phyloP scores from a whole-genome alignment of 805 yeast genomes.

The Cyberlindnera veronae region DNA sequence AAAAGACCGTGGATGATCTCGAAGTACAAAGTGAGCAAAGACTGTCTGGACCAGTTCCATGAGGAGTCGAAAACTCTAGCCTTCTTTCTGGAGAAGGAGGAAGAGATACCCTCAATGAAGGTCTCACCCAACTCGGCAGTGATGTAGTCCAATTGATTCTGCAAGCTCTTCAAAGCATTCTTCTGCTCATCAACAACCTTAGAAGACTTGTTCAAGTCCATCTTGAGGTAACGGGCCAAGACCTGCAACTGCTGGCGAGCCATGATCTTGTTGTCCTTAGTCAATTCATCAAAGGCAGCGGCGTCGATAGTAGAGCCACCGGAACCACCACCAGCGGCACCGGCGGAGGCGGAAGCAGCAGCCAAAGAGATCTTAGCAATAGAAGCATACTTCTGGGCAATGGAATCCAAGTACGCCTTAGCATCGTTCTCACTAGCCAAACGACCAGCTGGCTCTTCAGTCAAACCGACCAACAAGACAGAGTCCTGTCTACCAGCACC shows the following conservation, averaged over 20 bases:
- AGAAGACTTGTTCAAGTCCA: constrained; percentile 89
- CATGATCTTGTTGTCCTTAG: constrained; percentile 45
- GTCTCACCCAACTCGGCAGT: constrained; percentile 80
- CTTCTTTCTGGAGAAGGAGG: constrained; percentile 86
- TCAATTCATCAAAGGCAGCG: constrained; percentile 81
- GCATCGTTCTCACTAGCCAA: constrained; percentile 86
- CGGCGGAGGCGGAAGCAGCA: constrained; percentile 50
- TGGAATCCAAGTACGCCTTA: constrained; percentile 77
- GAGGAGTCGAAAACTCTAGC: constrained; percentile 96
- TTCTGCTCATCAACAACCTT: constrained; percentile 73
- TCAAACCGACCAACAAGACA: constrained; percentile 74
- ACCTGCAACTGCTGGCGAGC: constrained; percentile 71
- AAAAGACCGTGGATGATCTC: constrained; percentile 95
- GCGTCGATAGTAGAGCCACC: constrained; percentile 91
- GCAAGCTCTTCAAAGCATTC: constrained; percentile 79
- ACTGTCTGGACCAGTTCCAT: constrained; percentile 99
- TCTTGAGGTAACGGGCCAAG: constrained; percentile 89
- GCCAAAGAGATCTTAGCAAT: constrained; percentile 77
- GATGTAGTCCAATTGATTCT: constrained; percentile 83
- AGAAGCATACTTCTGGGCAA: constrained; percentile 83
- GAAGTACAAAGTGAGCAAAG: constrained; percentile 86
- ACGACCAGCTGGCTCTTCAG: constrained; percentile 89
- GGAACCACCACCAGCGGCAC: constrained; percentile 47
- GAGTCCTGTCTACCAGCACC: constrained; percentile 94
- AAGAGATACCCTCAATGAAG: constrained; percentile 87